Conservation (phyloP, 495 filamentous ascomycete genomes). For the Neurospora sp. region DNA sequence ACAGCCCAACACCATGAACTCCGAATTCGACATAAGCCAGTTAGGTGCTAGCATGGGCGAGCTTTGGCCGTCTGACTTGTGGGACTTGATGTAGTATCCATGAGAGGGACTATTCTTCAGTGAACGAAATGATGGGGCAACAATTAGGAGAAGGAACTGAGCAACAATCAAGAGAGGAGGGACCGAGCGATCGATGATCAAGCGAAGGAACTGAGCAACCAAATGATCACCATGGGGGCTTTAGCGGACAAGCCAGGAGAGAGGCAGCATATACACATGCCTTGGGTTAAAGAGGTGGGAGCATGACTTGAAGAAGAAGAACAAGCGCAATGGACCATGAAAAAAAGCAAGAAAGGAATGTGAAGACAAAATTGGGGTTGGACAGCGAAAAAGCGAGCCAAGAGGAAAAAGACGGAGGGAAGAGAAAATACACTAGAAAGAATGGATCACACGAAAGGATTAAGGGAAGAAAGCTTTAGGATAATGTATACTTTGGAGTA, state of each 20-base stretch:
- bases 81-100: not conserved
- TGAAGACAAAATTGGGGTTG: not conserved
- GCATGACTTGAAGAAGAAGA: slow-evolving; percentile 9
- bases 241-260: not conserved
- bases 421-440: not conserved
- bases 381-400: not conserved
- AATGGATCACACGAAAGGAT: not conserved
- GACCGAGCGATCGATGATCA: not conserved
- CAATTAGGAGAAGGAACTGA: slow-evolving; percentile 42
- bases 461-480: not conserved
- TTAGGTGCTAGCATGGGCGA: not conserved
- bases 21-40: not conserved
- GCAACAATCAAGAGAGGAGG: slow-evolving; percentile 5
- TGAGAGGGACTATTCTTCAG: slow-evolving; percentile 34
- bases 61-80: not conserved
- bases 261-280: not conserved
- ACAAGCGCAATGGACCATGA: slow-evolving; percentile 2
- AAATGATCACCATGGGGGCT: not conserved
- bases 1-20: not conserved
- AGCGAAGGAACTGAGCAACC: not conserved
- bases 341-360: no score
- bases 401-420: not conserved
- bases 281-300: slow-evolving; percentile 9
- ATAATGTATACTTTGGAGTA: not conserved
- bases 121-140: slow-evolving; percentile 92